phyloP scores from a whole-genome alignment of 1,284 basidiomycete genomes.

The Fomitopsis betulina region DNA sequence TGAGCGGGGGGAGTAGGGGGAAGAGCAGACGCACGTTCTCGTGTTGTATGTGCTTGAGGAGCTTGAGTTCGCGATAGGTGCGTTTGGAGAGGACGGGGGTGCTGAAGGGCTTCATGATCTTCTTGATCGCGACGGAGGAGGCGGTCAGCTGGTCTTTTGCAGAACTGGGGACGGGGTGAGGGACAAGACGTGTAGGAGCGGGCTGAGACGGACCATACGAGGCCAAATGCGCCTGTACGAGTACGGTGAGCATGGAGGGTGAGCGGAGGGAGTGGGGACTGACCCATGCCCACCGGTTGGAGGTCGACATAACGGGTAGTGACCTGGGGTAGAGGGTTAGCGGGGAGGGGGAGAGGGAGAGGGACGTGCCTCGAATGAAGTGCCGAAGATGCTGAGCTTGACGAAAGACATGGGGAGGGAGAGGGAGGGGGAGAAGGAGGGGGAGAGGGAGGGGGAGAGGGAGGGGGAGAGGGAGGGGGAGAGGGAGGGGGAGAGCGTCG shows the following conservation, averaged over 20 bases:
- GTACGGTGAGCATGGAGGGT: constrained; percentile 13
- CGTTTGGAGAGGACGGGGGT: constrained; percentile 98
- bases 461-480: neutral
- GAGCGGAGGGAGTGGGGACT: constrained; percentile 27
- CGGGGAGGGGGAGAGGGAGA: neutral
- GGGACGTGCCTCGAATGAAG: constrained; percentile 76
- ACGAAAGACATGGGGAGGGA: constrained; percentile 76
- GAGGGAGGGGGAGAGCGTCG: neutral
- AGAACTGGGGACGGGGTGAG: constrained; percentile 50
- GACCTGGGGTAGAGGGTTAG: constrained; percentile 50
- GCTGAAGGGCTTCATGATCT: constrained; percentile 88
- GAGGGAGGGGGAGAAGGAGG: neutral
- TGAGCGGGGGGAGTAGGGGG: neutral
- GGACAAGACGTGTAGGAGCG: neutral
- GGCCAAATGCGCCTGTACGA: constrained; percentile 81
- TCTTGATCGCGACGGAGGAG: constrained; percentile 82
- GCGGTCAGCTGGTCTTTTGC: constrained; percentile 97
- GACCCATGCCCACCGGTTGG: constrained; percentile 99
- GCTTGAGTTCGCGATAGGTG: constrained; percentile 97
- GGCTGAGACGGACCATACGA: constrained; percentile 73
- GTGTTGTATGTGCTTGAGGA: constrained; percentile 98
- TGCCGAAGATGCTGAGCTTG: constrained; percentile 98
- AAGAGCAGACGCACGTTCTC: constrained; percentile 76
- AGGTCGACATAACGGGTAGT: constrained; percentile 99
- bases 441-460: neutral